Conservation (phyloP, 768 basidiomycete species). For the Xerocomellus amylosporus region DNA sequence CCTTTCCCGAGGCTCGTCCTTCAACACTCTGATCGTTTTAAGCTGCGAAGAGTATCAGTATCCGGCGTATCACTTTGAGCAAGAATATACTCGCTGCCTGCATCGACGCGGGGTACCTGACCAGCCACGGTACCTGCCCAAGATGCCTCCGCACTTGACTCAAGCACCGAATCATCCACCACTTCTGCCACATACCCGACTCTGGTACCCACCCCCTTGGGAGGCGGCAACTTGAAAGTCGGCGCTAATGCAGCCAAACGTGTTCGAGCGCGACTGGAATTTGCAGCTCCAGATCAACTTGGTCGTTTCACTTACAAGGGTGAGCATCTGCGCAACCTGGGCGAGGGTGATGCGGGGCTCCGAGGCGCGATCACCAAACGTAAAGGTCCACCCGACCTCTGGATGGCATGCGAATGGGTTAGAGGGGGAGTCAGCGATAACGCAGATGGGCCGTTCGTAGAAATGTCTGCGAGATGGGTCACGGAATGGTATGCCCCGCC, state of each 20-base stretch:
- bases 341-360: background rate
- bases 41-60: background rate
- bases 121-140: slow-evolving; percentile 6
- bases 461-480: background rate
- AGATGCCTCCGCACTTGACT: slow-evolving; percentile 9
- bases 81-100: slow-evolving; percentile 2
- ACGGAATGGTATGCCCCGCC: slow-evolving; percentile 6
- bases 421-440: background rate
- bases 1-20: background rate
- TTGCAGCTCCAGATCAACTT: slow-evolving; percentile 1
- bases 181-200: background rate
- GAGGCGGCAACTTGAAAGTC: too few relatives aligned
- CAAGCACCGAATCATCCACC: slow-evolving; percentile 11
- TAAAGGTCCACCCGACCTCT: slow-evolving; percentile 6
- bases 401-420: background rate
- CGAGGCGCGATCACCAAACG: background rate
- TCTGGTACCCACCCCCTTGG: too few relatives aligned
- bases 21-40: background rate
- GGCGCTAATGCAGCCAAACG: too few relatives aligned
- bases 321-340: slow-evolving; percentile 3
- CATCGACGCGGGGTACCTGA: background rate
- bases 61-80: background rate
- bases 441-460: slow-evolving; percentile 2
- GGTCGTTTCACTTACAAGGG: slow-evolving; percentile 5
- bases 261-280: background rate